Base-by-base conservation (phyloP, 2,329 filamentous ascomycete species). In the Aspergillus neotritici region DNA sequence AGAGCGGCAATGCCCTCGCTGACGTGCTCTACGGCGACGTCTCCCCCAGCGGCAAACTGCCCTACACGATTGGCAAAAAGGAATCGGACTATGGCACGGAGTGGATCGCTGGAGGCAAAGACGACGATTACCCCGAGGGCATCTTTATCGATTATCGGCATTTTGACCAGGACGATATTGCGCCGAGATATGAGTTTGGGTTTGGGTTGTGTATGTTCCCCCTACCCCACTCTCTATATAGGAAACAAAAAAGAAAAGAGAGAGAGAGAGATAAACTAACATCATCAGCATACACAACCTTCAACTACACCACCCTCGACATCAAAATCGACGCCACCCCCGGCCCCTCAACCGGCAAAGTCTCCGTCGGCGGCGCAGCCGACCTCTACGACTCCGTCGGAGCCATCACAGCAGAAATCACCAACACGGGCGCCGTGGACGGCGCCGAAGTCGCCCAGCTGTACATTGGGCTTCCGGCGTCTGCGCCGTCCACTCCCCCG, bases 21-120 rank as follows among this genome's bases (percentile, higher is more conserved):
- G 72, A 74, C 29, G 60, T 75, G 9, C 53, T 75, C 1, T 74
- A 70, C 47, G 72, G 72, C 3, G 54, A 56, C n/a, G 51, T 60
- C 3, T 64, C 63, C 5, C 71, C 71, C 1, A 68, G 60, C 0
- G 82, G 80, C 2, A 78, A 79, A 44, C 67, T 85, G 0, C 79
- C 81, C 0, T 84, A 84, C 55, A 84, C 81, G 0, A 55, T 84
- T 2, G 77, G 76, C 4, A 72, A 68, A 51, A 70, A 74, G 17
- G 72, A 75, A 43, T 67, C 61, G 15, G 78, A 80, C 48, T 81
- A 80, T 48, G 58, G 56, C 0, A 33, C 48, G 1, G 31, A 33
- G 10, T 56, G 57, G 50, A 31, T 43, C 12, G 12, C 32, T 34
- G 8, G 42, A 31, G 7, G 39, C 25, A 21, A 34, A 30, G 34